These are phyloP conservation scores for Lignosus rhinocerotis DNA, from an alignment of 1,284 basidiomycete species.

Conservation along the genomic window DNA sequence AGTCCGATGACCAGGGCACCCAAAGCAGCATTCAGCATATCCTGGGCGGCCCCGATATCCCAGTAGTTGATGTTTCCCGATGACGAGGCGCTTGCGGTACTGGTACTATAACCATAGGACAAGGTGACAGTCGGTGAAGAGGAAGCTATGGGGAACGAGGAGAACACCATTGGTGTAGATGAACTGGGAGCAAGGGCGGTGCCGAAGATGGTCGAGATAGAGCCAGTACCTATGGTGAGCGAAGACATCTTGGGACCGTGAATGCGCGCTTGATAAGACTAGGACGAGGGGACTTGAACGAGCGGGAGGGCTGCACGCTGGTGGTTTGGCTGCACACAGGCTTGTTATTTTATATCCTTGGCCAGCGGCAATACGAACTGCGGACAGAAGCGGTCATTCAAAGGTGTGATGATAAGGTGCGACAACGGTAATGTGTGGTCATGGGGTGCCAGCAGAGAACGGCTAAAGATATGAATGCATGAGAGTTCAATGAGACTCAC, in stretches of 20 bases:
- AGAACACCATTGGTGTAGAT: background rate
- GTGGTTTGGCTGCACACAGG: background rate
- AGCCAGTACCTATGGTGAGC: background rate
- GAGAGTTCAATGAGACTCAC: too few species aligned
- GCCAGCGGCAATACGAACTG: background rate
- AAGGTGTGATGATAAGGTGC: background rate
- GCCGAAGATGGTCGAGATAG: background rate
- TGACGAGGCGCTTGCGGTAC: background rate
- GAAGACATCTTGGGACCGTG: background rate
- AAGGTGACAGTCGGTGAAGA: background rate
- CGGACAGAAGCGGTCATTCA: background rate
- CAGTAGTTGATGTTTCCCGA: background rate
- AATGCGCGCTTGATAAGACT: background rate
- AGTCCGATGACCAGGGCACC: slow-evolving; percentile 14
- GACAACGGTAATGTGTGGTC: background rate
- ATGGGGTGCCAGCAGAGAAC: background rate
- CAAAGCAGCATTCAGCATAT: slow-evolving; percentile 4
- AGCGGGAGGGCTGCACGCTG: background rate
- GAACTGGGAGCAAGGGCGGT: background rate
- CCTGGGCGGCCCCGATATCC: background rate
- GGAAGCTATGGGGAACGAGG: background rate
- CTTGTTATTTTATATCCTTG: background rate
- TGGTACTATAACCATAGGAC: background rate
- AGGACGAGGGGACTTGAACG: background rate
- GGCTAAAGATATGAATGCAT: too few species aligned